Base-by-base conservation (phyloP, 1,284 basidiomycete genomes). In the Microbotryomycetes sp. region DNA sequence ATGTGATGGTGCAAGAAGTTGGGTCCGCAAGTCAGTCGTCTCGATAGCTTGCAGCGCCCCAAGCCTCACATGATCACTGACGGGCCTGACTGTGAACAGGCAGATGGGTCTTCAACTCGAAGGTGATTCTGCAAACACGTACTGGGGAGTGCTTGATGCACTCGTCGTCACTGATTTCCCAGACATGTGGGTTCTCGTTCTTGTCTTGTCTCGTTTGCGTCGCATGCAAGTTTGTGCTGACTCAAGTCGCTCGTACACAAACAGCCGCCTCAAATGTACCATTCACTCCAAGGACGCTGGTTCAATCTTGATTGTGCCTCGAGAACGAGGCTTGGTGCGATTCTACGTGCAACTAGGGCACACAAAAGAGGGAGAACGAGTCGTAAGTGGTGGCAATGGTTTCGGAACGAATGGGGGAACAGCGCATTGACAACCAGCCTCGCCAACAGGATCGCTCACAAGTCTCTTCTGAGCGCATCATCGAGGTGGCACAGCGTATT, bases 401-500 rank as follows among this genome's bases (percentile, higher is more conserved):
- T n/a, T n/a, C n/a, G n/a, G n/a, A n/a, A n/a, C n/a, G n/a, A n/a
- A n/a, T n/a, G n/a, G n/a, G n/a, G n/a, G n/a, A n/a, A n/a, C n/a
- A n/a, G n/a, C n/a, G n/a, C n/a, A n/a, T n/a, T n/a, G n/a, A n/a
- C n/a, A n/a, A n/a, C n/a, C n/a, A n/a, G n/a, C n/a, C n/a, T n/a
- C n/a, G n/a, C n/a, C n/a, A n/a, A 4, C 45, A 66, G 2, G 84
- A 87, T 68, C 85, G 84, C 73, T 77, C 74, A 42, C 81, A 79
- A 58, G 78, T 84, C 64, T 82, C 79, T 2, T 82, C 85, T 0
- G 78, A 83, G 62, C 78, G 82, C 70, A 76, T 90, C 49, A 70
- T 88, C 57, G 80, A 84, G 70, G 84, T 64, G 16, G 86, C 84
- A 7, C 79, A 81, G 68, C 83, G 81, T 70, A 82, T 84, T 3